A percentile compares a stretch with the other conserved stretches of the same genome.
These are phyloP conservation scores for Sanguinoderma infundibulare DNA, from an alignment of 1,284 basidiomycete genomes.

Conservation along the genomic window DNA sequence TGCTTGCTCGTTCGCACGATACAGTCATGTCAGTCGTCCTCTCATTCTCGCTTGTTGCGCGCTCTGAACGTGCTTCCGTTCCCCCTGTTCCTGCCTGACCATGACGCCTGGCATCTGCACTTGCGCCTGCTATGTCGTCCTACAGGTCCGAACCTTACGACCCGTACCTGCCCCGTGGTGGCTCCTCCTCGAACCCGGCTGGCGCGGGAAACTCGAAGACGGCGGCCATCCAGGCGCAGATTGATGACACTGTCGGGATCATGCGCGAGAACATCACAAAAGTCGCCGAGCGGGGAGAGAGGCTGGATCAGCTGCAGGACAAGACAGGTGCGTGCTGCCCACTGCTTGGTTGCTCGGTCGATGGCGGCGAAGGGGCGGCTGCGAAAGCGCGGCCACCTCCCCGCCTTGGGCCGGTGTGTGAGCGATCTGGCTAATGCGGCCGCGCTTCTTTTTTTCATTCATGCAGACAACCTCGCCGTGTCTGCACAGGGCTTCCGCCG, in stretches of 20 bases:
- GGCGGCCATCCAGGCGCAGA: constrained; percentile 91
- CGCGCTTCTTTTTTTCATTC: background rate
- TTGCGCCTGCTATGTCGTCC: background rate
- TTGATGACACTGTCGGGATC: constrained; percentile 94
- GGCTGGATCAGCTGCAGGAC: constrained; percentile 93
- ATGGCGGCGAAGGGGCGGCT: background rate
- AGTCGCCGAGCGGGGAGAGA: constrained; percentile 94
- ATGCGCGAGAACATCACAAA: constrained; percentile 99
- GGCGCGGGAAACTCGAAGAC: constrained; percentile 80
- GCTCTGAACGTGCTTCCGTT: constrained; percentile 14
- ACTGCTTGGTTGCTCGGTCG: background rate
- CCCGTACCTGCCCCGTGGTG: constrained; percentile 90
- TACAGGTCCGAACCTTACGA: constrained; percentile 92
- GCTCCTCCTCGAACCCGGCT: constrained; percentile 60
- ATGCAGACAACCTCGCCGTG: constrained; percentile 91
- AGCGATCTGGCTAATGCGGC: constrained; percentile 12
- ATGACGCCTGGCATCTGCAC: background rate
- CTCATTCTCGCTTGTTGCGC: constrained; percentile 16
- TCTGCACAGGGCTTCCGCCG: constrained; percentile 99
- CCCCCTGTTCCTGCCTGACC: background rate
- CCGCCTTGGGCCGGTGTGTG: background rate
- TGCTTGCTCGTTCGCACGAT: constrained; percentile 10
- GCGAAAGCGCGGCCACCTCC: constrained; percentile 40
- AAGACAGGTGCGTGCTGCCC: constrained; percentile 79
- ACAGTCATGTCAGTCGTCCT: constrained; percentile 31